Evolutionary conservation across 495 filamentous ascomycete genomes (phyloP).

Genomic region (Elasticomyces elasticus): DNA sequence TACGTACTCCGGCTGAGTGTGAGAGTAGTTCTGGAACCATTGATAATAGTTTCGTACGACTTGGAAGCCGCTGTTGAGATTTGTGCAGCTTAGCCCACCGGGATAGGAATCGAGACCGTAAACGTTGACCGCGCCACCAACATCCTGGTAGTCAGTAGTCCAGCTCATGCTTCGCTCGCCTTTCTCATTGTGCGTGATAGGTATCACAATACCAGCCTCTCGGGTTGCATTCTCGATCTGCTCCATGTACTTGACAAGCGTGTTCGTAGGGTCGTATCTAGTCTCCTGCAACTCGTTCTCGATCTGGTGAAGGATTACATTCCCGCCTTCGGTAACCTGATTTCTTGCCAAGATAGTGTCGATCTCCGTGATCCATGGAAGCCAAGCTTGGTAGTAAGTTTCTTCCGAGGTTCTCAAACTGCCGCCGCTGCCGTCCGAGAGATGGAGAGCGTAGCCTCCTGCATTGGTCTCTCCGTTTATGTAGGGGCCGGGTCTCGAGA

Average conservation of each 20-base stretch:
- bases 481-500: conserved; percentile 51
- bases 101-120: conserved; percentile 52
- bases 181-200: conserved; percentile 46
- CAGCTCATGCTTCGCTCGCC: conserved; percentile 35
- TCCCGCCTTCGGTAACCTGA: conserved; percentile 48
- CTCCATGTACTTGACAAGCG: conserved; percentile 49
- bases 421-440: conserved; percentile 48
- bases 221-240: conserved; percentile 42
- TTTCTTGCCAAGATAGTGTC: conserved; percentile 25
- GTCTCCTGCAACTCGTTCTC: conserved; percentile 46
- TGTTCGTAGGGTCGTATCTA: conserved; percentile 36
- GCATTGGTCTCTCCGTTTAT: conserved; percentile 43
- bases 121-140: conserved; percentile 52
- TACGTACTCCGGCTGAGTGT: conserved; percentile 48
- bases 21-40: conserved; percentile 39
- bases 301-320: conserved; percentile 47
- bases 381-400: conserved; percentile 45
- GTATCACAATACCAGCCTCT: conserved; percentile 46
- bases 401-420: conserved; percentile 39
- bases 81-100: conserved; percentile 52
- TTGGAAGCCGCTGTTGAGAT: conserved; percentile 46
- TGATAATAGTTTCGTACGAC: conserved; percentile 39
- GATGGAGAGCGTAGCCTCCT: conserved; percentile 54
- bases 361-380: conserved; percentile 15
- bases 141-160: conserved; percentile 35